Percentiles rank a stretch among this genome's conserved stretches.
phyloP scores from a whole-genome alignment of 805 yeast species.

The Soucietia sequanensis region DNA sequence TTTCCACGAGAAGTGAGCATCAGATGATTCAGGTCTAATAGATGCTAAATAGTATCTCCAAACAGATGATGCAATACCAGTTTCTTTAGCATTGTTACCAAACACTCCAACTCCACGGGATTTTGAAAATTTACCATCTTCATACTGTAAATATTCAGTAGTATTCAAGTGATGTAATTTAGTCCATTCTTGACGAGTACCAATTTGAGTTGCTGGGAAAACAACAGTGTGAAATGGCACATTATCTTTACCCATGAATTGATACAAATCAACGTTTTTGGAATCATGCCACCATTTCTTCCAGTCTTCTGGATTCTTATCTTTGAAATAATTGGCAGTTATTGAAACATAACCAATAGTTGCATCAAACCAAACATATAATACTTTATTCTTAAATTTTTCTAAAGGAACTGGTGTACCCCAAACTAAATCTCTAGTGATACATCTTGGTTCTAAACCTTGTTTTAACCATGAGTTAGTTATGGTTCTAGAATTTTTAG shows the following conservation, averaged over 20 bases:
- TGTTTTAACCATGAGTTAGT: conserved; percentile 93
- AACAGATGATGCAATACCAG: conserved; percentile 87
- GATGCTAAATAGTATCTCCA: conserved; percentile 97
- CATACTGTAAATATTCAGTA: conserved; percentile 96
- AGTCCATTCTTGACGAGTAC: conserved; percentile 89
- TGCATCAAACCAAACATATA: conserved; percentile 99
- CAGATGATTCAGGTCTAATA: conserved; percentile 92
- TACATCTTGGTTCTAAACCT: conserved; percentile 91
- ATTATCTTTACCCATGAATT: conserved; percentile 99
- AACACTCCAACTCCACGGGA: conserved; percentile 98
- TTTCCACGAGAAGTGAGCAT: conserved; percentile 96
- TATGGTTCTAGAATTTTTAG: conserved; percentile 84
- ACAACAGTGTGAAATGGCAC: conserved; percentile 99
- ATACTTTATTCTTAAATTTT: conserved; percentile 81
- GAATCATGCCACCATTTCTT: conserved; percentile 92
- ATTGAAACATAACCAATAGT: conserved; percentile 95
- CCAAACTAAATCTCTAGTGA: conserved; percentile 96
- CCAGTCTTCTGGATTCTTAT: conserved; percentile 54
- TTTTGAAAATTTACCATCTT: conserved; percentile 97
- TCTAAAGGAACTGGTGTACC: conserved; percentile 97
- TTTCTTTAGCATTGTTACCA: conserved; percentile 95
- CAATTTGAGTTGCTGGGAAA: conserved; percentile 90
- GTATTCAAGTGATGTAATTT: conserved; percentile 87
- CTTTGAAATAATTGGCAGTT: conserved; percentile 78
- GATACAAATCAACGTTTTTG: conserved; percentile 84